Evolutionary conservation across 768 basidiomycete genomes (phyloP), one percentile per base, ranked within the genome.

Genomic region (Xerocomus spinulosus): DNA sequence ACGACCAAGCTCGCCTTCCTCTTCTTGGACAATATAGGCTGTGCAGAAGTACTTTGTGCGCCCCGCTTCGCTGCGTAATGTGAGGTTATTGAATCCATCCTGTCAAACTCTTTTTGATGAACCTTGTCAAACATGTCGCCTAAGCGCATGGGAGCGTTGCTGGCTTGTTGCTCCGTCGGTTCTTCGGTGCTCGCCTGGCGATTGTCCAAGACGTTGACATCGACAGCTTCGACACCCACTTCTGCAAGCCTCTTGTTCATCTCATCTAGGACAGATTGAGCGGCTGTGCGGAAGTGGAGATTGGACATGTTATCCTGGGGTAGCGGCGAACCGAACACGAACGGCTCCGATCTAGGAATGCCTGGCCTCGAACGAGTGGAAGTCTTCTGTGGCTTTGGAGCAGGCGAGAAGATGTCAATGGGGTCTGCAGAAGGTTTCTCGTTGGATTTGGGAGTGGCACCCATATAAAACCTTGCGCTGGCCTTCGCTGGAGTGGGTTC

Each of bases 281-380:
- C 83, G 0, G 83, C 82, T 2, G 71, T 64, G 43, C 73, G 75
- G 68, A 92, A 91, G 42, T 83, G 77, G n/a, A 69, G 66, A 53
- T 86, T 82, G 26, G 83, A 80, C 36, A 78, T 74, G 38, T 70
- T 74, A 57, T 86, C 73, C 49, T 78, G 77, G 7, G 85, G 80
- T 3, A 79, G 73, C 0, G 87, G 83, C 0, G 88, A 90, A 21
- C 88, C 88, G 56, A 92, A 92, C 18, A 88, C 61, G 69, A 91
- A 92, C 0, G 82, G 80, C 20, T 76, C 64, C 2, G 63, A 61
- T 35, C 50, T 47, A 25, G 61, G 41, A 40, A 66, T 36, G 10
- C 17, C 49, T 15, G 56, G 56, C 32, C 51, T 65, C 9, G 68
- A 58, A 30, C 59, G 55, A 21, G 46, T 29, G 4, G 61, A 55